Conservation (phyloP, 2,329 filamentous ascomycete species). For the Neonectria ditissima region DNA sequence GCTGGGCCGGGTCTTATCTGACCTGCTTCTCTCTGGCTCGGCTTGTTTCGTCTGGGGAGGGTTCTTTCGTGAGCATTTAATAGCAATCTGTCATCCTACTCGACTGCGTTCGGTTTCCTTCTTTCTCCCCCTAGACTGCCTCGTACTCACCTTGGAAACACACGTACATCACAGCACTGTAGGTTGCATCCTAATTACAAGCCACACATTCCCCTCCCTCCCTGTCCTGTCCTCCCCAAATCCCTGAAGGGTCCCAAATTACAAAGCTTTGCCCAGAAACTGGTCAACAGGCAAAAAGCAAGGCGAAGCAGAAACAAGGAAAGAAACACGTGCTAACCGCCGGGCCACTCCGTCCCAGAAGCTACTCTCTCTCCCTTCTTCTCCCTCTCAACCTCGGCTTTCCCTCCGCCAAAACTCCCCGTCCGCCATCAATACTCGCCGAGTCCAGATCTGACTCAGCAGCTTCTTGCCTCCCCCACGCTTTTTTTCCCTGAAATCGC, state of each 20-base stretch:
- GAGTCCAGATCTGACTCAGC: slow-evolving; percentile 27
- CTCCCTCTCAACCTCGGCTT: slow-evolving; percentile 21
- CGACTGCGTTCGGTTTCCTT: neutral
- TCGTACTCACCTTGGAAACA: neutral
- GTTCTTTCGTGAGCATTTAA: slow-evolving; percentile 3
- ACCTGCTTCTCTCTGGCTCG: neutral
- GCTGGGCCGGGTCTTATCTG: slow-evolving; percentile 7
- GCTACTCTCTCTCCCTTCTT: slow-evolving; percentile 10
- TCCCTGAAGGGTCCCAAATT: slow-evolving; percentile 11
- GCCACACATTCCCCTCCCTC: slow-evolving; percentile 12
- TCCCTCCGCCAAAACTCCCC: slow-evolving; percentile 18
- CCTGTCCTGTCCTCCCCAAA: neutral
- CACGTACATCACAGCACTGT: neutral
- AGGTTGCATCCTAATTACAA: neutral
- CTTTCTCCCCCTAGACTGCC: too few species aligned
- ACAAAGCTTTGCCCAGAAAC: slow-evolving; percentile 8
- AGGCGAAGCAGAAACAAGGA: neutral
- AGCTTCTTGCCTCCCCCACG: slow-evolving; percentile 30
- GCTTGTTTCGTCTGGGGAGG: slow-evolving; percentile 2
- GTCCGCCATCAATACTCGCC: neutral
- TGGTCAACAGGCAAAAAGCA: slow-evolving; percentile 8
- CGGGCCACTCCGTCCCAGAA: slow-evolving; percentile 10
- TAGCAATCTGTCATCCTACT: neutral
- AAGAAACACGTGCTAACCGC: slow-evolving; percentile 6
- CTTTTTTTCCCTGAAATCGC: slow-evolving; percentile 31